These are phyloP conservation scores for Trichoderma sp. DNA, from an alignment of 2,329 filamentous ascomycete genomes.

Conservation along the genomic window DNA sequence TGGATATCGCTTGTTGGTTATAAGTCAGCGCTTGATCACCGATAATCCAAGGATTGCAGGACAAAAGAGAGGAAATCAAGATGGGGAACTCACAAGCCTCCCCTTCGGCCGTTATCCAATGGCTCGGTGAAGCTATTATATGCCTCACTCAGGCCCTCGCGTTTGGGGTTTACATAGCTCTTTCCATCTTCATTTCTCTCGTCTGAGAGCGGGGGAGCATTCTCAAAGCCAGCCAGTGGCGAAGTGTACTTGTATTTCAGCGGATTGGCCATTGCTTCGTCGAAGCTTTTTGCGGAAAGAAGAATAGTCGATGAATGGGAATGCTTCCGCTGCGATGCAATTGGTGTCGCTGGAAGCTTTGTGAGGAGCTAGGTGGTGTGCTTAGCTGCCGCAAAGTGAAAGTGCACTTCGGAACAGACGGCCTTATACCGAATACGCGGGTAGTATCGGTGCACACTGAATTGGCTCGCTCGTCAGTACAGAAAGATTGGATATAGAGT, in stretches of 20 bases:
- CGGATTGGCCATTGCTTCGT: slow-evolving; percentile 22
- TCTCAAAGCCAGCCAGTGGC: slow-evolving; percentile 57
- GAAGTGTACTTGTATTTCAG: slow-evolving; percentile 22
- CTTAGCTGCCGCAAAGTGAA: not conserved
- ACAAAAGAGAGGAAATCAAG: not conserved
- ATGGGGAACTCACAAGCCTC: slow-evolving; percentile 67
- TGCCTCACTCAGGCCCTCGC: slow-evolving; percentile 64
- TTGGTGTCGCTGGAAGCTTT: not conserved
- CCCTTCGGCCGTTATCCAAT: slow-evolving; percentile 65
- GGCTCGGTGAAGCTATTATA: slow-evolving; percentile 73
- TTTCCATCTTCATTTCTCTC: slow-evolving; percentile 75
- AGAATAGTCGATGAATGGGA: not conserved
- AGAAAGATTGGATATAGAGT: not conserved
- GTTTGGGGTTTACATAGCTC: slow-evolving; percentile 69
- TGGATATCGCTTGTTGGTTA: slow-evolving; percentile 67
- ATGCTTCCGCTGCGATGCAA: not conserved
- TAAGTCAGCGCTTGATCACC: not conserved
- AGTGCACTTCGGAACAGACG: not conserved
- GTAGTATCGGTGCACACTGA: slow-evolving; percentile 7
- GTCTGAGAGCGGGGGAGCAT: slow-evolving; percentile 58
- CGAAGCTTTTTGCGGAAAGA: not conserved
- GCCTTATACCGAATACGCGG: slow-evolving; percentile 18
- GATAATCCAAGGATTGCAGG: not conserved
- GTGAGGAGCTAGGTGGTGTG: slow-evolving; percentile 20
- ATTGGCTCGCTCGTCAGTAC: not conserved